Evolutionary conservation across 2,329 filamentous ascomycete genomes (phyloP), one percentile per base, ranked within the genome.

Genomic region (Chaetomium strumarium): DNA sequence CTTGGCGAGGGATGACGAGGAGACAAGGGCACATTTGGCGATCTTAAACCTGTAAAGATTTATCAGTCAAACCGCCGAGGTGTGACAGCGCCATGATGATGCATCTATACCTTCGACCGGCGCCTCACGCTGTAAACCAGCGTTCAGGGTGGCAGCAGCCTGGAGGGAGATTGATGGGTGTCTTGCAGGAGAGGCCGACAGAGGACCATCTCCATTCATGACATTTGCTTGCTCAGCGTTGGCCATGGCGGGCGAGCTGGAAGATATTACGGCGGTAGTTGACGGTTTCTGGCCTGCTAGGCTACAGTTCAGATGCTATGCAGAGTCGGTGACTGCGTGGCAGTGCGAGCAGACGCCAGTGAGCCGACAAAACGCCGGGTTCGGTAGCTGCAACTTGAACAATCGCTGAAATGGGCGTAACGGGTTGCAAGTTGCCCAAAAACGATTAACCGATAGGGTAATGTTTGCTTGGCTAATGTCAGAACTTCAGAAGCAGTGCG

Each of bases 81-180:
- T n/a, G 17, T 17, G 42, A 46, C 13, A 44, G 46, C 20, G 41
- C 7, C 13, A 7, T 14, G 31, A 17, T 24, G 17, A 17, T 40
- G 29, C 20, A 29, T 37, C 8, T 38, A 20, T 73, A 83, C 81
- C 73, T 66, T 76, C 70, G 12, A 79, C 78, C 37, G 80, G 74
- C 63, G 86, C 80, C 58, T 79, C 61, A 29, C 60, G 80, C 60
- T 87, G 83, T 29, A 90, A 79, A 47, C 88, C 82, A 29, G 87
- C 85, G 66, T 92, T 92, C 68, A 91, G 79, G 40, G 86, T 84
- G 8, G 86, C 87, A 12, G 88, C 83, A 47, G 86, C 87, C 65
- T 87, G 86, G 10, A 93, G 76, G 13, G 86, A 90, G 56, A 80
- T 77, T 38, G 85, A 82, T 33, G 85, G 79, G 46, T 47, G 55